Conservation (phyloP, 805 yeast species). For the Kazachstania bromeliacearum region DNA sequence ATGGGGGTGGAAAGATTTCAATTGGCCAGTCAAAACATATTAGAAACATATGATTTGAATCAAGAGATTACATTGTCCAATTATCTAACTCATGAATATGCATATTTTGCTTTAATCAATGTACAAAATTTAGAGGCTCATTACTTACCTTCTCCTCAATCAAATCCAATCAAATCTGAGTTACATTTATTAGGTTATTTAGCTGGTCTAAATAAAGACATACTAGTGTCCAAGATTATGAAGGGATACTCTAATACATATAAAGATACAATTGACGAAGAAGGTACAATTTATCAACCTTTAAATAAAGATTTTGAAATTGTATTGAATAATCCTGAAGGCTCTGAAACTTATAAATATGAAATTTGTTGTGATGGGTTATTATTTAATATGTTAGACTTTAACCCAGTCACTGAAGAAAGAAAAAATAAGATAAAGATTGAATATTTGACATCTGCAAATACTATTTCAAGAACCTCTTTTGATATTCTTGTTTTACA, state of each 20-base stretch:
- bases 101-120: slow-evolving; percentile 24
- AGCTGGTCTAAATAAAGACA: slow-evolving; percentile 7
- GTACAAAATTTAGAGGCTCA: slow-evolving; percentile 23
- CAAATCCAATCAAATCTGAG: slow-evolving; percentile 15
- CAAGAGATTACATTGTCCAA: slow-evolving; percentile 9
- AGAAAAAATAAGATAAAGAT: background rate
- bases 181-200: slow-evolving; percentile 22
- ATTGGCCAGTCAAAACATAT: slow-evolving; percentile 52
- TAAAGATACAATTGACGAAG: slow-evolving; percentile 8
- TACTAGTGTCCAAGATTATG: slow-evolving; percentile 15
- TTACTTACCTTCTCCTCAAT: slow-evolving; percentile 25
- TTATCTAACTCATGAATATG: slow-evolving; percentile 6
- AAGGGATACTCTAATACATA: slow-evolving; percentile 19
- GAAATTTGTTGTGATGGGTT: slow-evolving; percentile 28
- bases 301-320: slow-evolving; percentile 12
- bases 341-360: slow-evolving; percentile 7
- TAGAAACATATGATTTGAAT: slow-evolving; percentile 31
- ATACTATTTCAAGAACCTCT: no score
- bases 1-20: slow-evolving; percentile 60
- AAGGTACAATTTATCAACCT: slow-evolving; percentile 13
- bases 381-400: slow-evolving; percentile 16
- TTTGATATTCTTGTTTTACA: no score
- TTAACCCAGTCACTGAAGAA: background rate
- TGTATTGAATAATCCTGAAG: slow-evolving; percentile 6
- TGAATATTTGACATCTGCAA: slow-evolving; percentile 1